Evolutionary conservation across 1,284 basidiomycete species (phyloP).

Genomic region (Termitomyces sp.): DNA sequence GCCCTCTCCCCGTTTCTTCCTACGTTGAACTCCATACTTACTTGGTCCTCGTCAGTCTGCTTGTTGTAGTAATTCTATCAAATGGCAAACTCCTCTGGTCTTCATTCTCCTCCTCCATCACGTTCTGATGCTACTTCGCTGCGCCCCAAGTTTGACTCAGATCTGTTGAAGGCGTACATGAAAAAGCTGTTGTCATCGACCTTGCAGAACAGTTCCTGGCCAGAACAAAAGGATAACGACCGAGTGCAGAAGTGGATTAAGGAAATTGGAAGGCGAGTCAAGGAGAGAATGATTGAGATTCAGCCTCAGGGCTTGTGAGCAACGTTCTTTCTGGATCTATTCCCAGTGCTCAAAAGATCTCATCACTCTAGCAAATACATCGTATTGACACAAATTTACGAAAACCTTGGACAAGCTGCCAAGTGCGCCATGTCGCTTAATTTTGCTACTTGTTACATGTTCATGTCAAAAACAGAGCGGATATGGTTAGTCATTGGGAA

Average conservation of each 20-base stretch:
- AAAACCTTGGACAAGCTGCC: slow-evolving; percentile 76
- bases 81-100: slow-evolving; percentile 39
- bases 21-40: neutral
- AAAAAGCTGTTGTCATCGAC: slow-evolving; percentile 71
- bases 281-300: slow-evolving; percentile 77
- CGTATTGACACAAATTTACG: slow-evolving; percentile 75
- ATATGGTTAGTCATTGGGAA: slow-evolving; percentile 73
- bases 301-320: slow-evolving; percentile 74
- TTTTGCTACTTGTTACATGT: neutral
- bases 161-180: slow-evolving; percentile 69
- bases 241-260: slow-evolving; percentile 70
- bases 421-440: slow-evolving; percentile 42
- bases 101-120: slow-evolving; percentile 46
- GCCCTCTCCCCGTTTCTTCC: neutral
- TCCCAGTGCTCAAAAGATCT: slow-evolving; percentile 5
- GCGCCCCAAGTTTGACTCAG: slow-evolving; percentile 64
- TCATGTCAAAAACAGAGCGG: slow-evolving; percentile 37
- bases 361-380: slow-evolving; percentile 64
- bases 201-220: slow-evolving; percentile 61
- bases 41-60: slow-evolving; percentile 2
- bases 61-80: slow-evolving; percentile 7
- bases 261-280: slow-evolving; percentile 75
- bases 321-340: slow-evolving; percentile 5
- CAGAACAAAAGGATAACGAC: slow-evolving; percentile 61
- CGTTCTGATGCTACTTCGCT: slow-evolving; percentile 55